Conservation (phyloP, 2,329 filamentous ascomycete genomes). For the Apiospora pterosperma region DNA sequence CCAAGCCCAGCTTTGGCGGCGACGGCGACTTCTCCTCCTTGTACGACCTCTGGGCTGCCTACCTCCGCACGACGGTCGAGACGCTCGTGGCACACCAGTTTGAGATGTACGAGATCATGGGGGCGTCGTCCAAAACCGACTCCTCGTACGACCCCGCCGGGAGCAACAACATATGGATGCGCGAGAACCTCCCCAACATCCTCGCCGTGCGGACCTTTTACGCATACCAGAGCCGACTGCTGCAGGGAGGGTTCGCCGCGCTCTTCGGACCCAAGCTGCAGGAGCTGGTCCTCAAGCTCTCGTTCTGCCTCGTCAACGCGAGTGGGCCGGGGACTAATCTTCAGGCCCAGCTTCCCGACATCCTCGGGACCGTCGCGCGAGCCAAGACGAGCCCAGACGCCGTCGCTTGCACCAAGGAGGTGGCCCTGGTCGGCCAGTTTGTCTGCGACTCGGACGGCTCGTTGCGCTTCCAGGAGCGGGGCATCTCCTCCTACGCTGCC, state of each 20-base stretch:
- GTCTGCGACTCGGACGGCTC: slow-evolving; percentile 41
- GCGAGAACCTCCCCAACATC: slow-evolving; percentile 40
- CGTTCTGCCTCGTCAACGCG: slow-evolving; percentile 46
- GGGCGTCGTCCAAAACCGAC: slow-evolving; percentile 32
- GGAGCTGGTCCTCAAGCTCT: slow-evolving; percentile 49
- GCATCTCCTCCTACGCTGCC: slow-evolving; percentile 47
- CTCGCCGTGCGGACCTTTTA: slow-evolving; percentile 50
- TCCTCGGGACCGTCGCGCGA: slow-evolving; percentile 38
- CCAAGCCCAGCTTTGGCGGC: slow-evolving; percentile 44
- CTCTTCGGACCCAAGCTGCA: slow-evolving; percentile 50
- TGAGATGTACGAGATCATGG: slow-evolving; percentile 49
- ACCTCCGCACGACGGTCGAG: slow-evolving; percentile 46
- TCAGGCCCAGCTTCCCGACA: slow-evolving; percentile 38
- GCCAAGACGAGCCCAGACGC: slow-evolving; percentile 45
- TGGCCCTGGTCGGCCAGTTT: slow-evolving; percentile 47
- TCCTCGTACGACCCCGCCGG: too few relatives aligned
- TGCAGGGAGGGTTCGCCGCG: slow-evolving; percentile 47
- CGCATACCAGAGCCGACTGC: slow-evolving; percentile 46
- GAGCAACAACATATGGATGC: slow-evolving; percentile 23
- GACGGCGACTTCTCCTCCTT: slow-evolving; percentile 39
- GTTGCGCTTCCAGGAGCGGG: slow-evolving; percentile 49
- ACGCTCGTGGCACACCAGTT: slow-evolving; percentile 51
- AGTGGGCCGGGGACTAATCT: too few relatives aligned
- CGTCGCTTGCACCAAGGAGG: slow-evolving; percentile 42
- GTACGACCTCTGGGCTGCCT: slow-evolving; percentile 48